These are phyloP conservation scores for Arachnopeziza araneosa DNA, from an alignment of 2,329 filamentous ascomycete genomes.

Conservation along the genomic window DNA sequence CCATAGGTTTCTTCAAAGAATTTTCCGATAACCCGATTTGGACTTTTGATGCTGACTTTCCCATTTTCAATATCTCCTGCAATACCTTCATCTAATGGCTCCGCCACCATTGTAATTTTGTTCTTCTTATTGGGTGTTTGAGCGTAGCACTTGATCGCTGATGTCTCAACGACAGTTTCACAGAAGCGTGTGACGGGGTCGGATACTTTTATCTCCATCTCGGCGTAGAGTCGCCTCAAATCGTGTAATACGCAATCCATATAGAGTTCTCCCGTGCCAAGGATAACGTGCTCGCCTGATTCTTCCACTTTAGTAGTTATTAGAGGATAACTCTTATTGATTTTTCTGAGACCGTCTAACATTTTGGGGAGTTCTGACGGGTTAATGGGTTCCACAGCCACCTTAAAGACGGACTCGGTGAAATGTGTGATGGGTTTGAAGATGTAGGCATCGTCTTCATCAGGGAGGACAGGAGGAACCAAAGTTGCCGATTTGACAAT, in stretches of 20 bases:
- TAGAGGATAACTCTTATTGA: slow-evolving; percentile 96
- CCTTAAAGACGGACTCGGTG: slow-evolving; percentile 95
- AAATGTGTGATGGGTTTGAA: slow-evolving; percentile 92
- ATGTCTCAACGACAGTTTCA: slow-evolving; percentile 96
- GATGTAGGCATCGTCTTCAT: slow-evolving; percentile 90
- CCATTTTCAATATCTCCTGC: slow-evolving; percentile 91
- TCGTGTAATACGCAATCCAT: slow-evolving; percentile 99
- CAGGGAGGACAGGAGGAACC: slow-evolving; percentile 71
- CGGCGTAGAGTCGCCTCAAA: slow-evolving; percentile 84
- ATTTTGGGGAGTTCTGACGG: slow-evolving; percentile 97
- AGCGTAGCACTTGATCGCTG: slow-evolving; percentile 95
- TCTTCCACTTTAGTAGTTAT: slow-evolving; percentile 97
- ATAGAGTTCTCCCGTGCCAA: slow-evolving; percentile 97
- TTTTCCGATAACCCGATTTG: slow-evolving; percentile 86
- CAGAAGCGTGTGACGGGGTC: slow-evolving; percentile 97
- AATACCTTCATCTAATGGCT: slow-evolving; percentile 91
- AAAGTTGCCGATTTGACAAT: slow-evolving; percentile 97
- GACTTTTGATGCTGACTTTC: slow-evolving; percentile 85
- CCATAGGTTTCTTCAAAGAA: slow-evolving; percentile 97
- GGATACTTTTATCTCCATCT: slow-evolving; percentile 99
- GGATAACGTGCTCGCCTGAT: slow-evolving; percentile 89
- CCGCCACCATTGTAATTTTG: slow-evolving; percentile 97
- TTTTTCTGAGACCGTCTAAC: slow-evolving; percentile 91
- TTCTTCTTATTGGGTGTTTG: slow-evolving; percentile 99
- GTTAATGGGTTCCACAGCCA: slow-evolving; percentile 96